phyloP scores from a whole-genome alignment of 1,139 yeast genomes.

The Candida albicans region DNA sequence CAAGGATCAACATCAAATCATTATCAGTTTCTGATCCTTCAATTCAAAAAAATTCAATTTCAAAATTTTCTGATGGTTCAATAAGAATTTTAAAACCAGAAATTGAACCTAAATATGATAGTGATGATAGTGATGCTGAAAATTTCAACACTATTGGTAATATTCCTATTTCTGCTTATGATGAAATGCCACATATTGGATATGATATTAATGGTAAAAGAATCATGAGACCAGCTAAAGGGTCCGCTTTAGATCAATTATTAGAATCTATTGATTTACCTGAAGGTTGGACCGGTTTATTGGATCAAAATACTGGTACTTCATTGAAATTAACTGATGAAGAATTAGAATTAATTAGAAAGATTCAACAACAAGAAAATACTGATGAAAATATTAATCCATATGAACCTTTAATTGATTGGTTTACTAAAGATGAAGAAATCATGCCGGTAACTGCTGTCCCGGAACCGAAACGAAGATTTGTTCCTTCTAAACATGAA shows the following conservation, averaged over 20 bases:
- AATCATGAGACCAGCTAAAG: constrained; percentile 98
- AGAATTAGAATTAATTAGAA: constrained; percentile 84
- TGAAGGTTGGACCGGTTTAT: constrained; percentile 97
- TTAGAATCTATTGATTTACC: constrained; percentile 91
- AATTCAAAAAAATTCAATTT: constrained; percentile 25
- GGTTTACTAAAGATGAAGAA: constrained; percentile 87
- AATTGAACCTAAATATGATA: constrained; percentile 87
- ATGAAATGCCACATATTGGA: constrained; percentile 96
- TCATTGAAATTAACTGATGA: constrained; percentile 82
- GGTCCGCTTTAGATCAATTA: constrained; percentile 87
- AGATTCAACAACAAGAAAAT: constrained; percentile 81
- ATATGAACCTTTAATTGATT: constrained; percentile 90
- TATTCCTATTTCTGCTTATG: constrained; percentile 89
- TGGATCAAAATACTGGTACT: constrained; percentile 89
- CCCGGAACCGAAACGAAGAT: constrained; percentile 97
- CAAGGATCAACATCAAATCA: constrained; percentile 53
- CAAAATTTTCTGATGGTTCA: constrained; percentile 76
- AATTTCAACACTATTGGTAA: constrained; percentile 88
- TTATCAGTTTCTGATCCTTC: constrained; percentile 38
- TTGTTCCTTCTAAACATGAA: constrained; percentile 94
- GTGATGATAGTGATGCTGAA: constrained; percentile 89
- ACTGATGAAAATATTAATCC: constrained; percentile 83
- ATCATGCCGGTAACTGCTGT: constrained; percentile 90
- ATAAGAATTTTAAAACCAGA: constrained; percentile 80
- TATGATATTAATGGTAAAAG: constrained; percentile 96